Evolutionary conservation across 2,329 filamentous ascomycete species (phyloP).

Genomic region (Eurotiales sp.): DNA sequence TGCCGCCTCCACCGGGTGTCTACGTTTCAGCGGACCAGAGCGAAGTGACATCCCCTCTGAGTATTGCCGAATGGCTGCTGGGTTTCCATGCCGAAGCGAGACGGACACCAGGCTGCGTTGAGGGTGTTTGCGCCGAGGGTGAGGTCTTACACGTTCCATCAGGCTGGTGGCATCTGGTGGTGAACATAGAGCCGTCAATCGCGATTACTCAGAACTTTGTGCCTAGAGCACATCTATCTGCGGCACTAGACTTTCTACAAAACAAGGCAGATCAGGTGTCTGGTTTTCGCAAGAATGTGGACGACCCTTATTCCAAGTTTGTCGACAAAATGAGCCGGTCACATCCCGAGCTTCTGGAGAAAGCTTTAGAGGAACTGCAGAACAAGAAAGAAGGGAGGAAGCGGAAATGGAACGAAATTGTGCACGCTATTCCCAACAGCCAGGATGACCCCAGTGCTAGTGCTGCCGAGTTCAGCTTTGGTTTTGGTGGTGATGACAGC

Average conservation of each 20-base stretch:
- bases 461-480: conserved; percentile 58
- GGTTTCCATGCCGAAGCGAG: conserved; percentile 84
- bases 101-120: conserved; percentile 68
- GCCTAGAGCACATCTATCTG: conserved; percentile 66
- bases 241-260: conserved; percentile 74
- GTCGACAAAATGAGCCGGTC: conserved; percentile 60
- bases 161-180: conserved; percentile 95
- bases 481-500: conserved; percentile 54
- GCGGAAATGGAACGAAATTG: conserved; percentile 80
- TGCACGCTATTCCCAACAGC: conserved; percentile 52
- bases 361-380: conserved; percentile 63
- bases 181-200: conserved; percentile 80
- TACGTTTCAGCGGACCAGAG: conserved; percentile 85
- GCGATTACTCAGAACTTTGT: conserved; percentile 97
- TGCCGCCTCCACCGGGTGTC: conserved; percentile 78
- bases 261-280: conserved; percentile 83
- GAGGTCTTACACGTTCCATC: conserved; percentile 90
- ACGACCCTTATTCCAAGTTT: conserved; percentile 72
- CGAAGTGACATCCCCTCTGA: conserved; percentile 89
- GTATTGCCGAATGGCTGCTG: conserved; percentile 94
- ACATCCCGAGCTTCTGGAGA: conserved; percentile 64
- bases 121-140: conserved; percentile 78
- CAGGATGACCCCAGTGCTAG: conserved; percentile 18
- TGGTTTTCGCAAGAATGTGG: conserved; percentile 70
- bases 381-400: conserved; percentile 63